These are phyloP conservation scores for Lophiostoma macrostomum DNA, from an alignment of 495 filamentous ascomycete species.

Conservation along the genomic window DNA sequence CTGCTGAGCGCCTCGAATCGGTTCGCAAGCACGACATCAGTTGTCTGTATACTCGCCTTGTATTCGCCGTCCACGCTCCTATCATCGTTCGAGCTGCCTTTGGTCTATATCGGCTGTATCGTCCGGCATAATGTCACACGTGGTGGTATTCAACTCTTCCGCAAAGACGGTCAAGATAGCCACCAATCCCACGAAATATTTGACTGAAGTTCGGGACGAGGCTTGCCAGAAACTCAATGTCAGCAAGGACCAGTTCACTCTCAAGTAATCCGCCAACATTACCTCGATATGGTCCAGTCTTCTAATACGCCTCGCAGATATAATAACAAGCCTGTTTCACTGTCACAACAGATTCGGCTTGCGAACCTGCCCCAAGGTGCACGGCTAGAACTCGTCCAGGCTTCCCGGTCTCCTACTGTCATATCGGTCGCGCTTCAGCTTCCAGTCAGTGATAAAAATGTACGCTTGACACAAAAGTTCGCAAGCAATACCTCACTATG, in stretches of 20 bases:
- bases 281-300: not conserved
- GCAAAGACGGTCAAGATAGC: conserved; percentile 74
- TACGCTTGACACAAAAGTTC: conserved; percentile 75
- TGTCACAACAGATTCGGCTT: conserved; percentile 80
- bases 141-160: conserved; percentile 79
- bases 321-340: conserved; percentile 77
- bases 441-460: conserved; percentile 62
- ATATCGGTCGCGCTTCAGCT: conserved; percentile 84
- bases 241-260: conserved; percentile 66
- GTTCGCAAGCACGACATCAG: conserved; percentile 4
- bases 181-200: conserved; percentile 70
- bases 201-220: conserved; percentile 81
- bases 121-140: conserved; percentile 74
- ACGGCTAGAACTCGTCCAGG: conserved; percentile 85
- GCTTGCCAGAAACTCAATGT: conserved; percentile 77
- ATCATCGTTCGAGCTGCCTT: conserved; percentile 8
- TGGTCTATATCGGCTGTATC: conserved; percentile 11
- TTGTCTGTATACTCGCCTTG: conserved; percentile 4
- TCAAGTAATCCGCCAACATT: conserved; percentile 59
- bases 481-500: conserved; percentile 81
- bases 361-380: conserved; percentile 82
- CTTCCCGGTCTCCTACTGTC: conserved; percentile 74
- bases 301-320: conserved; percentile 48
- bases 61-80: conserved; percentile 13
- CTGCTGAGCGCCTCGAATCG: conserved; percentile 9